Conservation (phyloP, 1,284 basidiomycete genomes). For the Pseudozyma sp. region DNA sequence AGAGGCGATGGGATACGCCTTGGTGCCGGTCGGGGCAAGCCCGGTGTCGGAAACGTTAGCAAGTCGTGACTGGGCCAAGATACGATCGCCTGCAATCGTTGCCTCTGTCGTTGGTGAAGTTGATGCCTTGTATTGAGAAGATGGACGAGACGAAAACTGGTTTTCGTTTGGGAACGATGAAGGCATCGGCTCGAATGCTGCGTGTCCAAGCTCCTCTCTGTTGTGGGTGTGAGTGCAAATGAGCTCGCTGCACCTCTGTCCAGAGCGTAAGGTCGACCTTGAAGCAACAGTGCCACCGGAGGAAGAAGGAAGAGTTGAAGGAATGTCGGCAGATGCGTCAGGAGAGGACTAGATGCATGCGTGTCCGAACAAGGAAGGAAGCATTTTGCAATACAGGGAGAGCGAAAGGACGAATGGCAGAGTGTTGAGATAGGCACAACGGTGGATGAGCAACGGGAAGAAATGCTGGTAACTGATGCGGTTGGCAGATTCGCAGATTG, state of each 20-base stretch:
- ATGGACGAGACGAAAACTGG: constrained; percentile 2
- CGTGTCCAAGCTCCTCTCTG: background rate
- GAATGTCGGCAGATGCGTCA: no score
- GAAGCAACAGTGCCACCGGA: no score
- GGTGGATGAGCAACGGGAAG: no score
- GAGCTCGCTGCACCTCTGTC: background rate
- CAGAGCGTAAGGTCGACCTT: no score
- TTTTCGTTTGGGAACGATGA: constrained; percentile 12
- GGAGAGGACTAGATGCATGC: no score
- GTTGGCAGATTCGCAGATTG: no score
- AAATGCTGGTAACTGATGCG: no score
- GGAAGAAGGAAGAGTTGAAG: no score
- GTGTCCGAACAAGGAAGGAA: no score
- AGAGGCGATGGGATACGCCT: background rate
- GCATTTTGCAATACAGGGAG: no score
- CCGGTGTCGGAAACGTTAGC: constrained; percentile 18
- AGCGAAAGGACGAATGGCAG: no score
- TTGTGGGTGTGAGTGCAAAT: background rate
- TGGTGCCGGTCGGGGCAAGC: constrained; percentile 10
- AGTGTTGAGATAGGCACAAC: no score
- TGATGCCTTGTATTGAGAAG: constrained; percentile 1
- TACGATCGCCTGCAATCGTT: constrained; percentile 21
- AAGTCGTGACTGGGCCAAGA: constrained; percentile 22
- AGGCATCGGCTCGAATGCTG: constrained; percentile 26
- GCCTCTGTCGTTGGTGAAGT: background rate